Evolutionary conservation across 768 basidiomycete genomes (phyloP).

Genomic region (Lyophyllum semitale): DNA sequence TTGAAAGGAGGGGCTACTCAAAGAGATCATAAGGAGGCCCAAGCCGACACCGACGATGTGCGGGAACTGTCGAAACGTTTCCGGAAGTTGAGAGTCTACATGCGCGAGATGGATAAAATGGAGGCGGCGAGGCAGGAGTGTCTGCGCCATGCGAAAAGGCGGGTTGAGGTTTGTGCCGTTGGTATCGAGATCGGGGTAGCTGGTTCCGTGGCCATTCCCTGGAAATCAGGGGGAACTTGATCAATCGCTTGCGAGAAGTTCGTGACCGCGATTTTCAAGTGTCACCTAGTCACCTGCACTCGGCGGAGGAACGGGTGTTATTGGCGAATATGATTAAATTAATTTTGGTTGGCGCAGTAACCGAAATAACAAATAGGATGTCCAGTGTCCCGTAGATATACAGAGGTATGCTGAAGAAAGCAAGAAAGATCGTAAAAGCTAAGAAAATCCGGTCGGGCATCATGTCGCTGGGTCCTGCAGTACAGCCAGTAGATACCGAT

Average conservation of each 20-base stretch:
- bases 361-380: background rate
- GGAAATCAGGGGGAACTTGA: too few species aligned
- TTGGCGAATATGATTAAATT: background rate
- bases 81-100: background rate
- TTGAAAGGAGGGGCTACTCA: too few species aligned
- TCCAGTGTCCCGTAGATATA: constrained; percentile 13
- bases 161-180: background rate
- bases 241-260: too few species aligned
- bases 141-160: background rate
- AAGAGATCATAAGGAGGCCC: too few species aligned
- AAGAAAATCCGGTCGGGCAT: background rate
- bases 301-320: background rate
- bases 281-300: background rate
- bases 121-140: background rate
- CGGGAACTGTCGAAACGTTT: too few species aligned
- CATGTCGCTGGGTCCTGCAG: constrained; percentile 71
- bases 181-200: background rate
- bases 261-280: too few species aligned
- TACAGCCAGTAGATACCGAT: constrained; percentile 81
- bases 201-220: too few species aligned
- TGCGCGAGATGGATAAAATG: background rate
- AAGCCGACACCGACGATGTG: too few species aligned
- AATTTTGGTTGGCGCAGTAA: background rate
- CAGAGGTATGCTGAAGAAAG: background rate
- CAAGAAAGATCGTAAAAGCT: background rate